Conservation (phyloP, 2,329 filamentous ascomycete species). For the Boeremia lycopersici region DNA sequence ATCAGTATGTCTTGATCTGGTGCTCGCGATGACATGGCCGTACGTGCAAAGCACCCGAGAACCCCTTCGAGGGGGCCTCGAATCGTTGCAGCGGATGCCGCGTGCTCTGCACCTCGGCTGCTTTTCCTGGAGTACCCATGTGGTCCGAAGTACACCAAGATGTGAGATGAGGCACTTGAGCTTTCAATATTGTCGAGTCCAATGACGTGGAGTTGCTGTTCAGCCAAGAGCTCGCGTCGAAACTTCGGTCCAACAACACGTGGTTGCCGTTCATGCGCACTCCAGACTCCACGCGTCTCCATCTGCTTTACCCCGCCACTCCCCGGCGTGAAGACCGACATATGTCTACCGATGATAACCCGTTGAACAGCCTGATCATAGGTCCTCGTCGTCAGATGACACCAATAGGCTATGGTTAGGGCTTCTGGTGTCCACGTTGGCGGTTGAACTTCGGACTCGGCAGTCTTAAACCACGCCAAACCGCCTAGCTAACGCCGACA, state of each 20-base stretch:
- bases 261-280: neutral
- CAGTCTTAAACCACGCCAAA: constrained; percentile 5
- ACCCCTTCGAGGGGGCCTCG: constrained; percentile 66
- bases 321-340: neutral
- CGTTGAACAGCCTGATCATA: neutral
- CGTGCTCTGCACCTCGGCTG: constrained; percentile 33
- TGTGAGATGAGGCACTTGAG: neutral
- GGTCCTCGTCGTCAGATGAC: constrained; percentile 3
- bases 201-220: constrained; percentile 7
- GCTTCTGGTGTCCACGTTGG: constrained; percentile 3
- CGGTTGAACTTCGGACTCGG: constrained; percentile 6
- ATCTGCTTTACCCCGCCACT: neutral
- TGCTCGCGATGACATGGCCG: neutral
- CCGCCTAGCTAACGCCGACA: neutral
- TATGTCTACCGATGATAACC: neutral
- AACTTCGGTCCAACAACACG: constrained; percentile 2
- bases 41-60: constrained; percentile 68
- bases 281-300: neutral
- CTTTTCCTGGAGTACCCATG: constrained; percentile 26
- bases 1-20: neutral
- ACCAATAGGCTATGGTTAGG: constrained; percentile 7
- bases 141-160: neutral
- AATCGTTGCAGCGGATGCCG: constrained; percentile 70
- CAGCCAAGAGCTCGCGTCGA: neutral
- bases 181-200: neutral